phyloP scores from a whole-genome alignment of 345 rosid species.

The Cardamine chenopodiifolia region DNA sequence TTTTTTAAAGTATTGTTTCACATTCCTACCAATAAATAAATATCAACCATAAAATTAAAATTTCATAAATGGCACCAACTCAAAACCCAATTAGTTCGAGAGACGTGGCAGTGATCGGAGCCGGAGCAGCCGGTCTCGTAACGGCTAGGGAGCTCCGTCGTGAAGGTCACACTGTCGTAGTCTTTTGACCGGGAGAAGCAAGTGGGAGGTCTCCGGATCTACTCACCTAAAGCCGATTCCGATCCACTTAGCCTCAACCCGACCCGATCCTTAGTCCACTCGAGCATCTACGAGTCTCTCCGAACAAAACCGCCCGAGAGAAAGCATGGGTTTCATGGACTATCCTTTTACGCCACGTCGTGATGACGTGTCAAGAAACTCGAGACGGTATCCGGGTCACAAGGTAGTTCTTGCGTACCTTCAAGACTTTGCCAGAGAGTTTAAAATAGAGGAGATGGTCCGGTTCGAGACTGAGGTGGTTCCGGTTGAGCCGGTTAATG shows the following conservation, averaged over 20 bases:
- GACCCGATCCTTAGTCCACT: background rate
- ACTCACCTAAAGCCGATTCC: constrained; percentile 43
- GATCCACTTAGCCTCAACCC: background rate
- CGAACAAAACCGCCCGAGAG: background rate
- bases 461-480: background rate
- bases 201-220: constrained; percentile 81
- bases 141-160: constrained; percentile 67
- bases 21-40: no score
- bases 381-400: constrained; percentile 76
- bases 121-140: constrained; percentile 80
- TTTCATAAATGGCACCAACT: constrained; percentile 16
- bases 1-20: no score
- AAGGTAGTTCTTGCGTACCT: constrained; percentile 64
- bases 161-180: constrained; percentile 69
- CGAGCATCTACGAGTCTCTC: background rate
- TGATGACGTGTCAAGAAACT: constrained; percentile 45
- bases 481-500: constrained; percentile 29
- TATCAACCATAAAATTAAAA: no score
- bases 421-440: constrained; percentile 52
- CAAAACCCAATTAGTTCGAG: background rate
- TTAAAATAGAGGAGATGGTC: background rate
- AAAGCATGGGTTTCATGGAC: background rate
- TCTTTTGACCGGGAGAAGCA: constrained; percentile 58
- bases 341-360: background rate
- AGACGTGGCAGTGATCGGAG: constrained; percentile 80